Evolutionary conservation across 140 eudicot species (phyloP).

Genomic region (Senecio squalidus): DNA sequence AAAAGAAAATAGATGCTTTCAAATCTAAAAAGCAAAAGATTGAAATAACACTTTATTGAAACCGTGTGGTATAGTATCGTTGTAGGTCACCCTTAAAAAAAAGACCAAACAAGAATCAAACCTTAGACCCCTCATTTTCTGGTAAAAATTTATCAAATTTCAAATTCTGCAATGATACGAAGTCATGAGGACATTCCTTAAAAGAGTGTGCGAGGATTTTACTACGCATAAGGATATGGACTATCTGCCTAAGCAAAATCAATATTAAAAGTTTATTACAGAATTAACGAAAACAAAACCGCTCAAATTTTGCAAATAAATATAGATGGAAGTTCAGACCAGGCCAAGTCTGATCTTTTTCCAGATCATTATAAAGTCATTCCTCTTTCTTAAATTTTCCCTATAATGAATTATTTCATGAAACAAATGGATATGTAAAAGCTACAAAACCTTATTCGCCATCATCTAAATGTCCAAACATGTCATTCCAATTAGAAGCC

Average conservation of each 20-base stretch:
- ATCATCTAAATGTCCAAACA: conserved; percentile 55
- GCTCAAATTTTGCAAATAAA: not conserved
- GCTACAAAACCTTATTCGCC: conserved; percentile 17
- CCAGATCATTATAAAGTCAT: not conserved
- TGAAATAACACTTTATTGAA: not conserved
- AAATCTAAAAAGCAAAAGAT: not conserved
- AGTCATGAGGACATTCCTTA: too few relatives aligned
- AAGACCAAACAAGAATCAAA: too few relatives aligned
- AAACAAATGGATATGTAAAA: not conserved
- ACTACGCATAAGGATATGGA: too few relatives aligned
- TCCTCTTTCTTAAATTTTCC: not conserved
- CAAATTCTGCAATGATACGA: too few relatives aligned
- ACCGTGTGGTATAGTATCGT: not conserved
- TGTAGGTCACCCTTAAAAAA: not conserved
- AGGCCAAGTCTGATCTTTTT: not conserved
- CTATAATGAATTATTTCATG: not conserved
- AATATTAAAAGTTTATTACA: not conserved
- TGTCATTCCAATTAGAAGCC: conserved; percentile 43
- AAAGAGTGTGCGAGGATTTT: too few relatives aligned
- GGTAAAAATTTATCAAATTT: too few relatives aligned
- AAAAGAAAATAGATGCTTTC: not conserved
- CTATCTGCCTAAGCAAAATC: not conserved
- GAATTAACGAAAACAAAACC: not conserved
- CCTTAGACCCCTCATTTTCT: too few relatives aligned
- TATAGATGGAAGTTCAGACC: not conserved